Percentiles rank a stretch among this genome's conserved stretches.
Conservation (phyloP, 176 grass and related monocot genomes). For the Neostapfia colusana region DNA sequence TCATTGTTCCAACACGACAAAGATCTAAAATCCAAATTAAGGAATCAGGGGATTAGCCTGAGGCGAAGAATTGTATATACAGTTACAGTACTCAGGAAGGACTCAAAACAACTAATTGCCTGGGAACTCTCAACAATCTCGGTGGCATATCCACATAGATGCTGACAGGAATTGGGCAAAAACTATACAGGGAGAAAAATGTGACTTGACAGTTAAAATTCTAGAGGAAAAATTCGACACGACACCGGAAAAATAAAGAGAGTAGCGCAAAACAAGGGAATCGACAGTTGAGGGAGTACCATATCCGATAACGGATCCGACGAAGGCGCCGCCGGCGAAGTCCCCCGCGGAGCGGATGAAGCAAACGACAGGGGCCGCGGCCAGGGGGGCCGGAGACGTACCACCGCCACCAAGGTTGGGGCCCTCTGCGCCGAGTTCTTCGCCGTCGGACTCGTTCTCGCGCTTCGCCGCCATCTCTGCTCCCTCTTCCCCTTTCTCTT, state of each 20-base stretch:
- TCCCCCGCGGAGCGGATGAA: slow-evolving; percentile 73
- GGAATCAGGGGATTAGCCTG: neutral
- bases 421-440: slow-evolving; percentile 41
- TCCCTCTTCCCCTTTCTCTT: neutral
- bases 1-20: neutral
- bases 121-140: neutral
- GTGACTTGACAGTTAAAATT: neutral
- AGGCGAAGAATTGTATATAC: neutral
- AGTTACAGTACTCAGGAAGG: no score
- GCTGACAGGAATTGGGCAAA: neutral
- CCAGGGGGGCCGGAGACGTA: neutral
- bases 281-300: slow-evolving; percentile 34
- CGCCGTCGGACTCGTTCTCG: slow-evolving; percentile 49
- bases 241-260: neutral
- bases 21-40: slow-evolving; percentile 7
- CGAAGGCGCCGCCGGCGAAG: slow-evolving; percentile 64
- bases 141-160: neutral
- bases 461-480: slow-evolving; percentile 56
- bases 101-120: no score
- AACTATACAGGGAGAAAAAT: neutral
- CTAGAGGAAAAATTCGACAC: neutral
- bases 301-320: slow-evolving; percentile 87
- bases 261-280: neutral
- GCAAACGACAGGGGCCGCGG: slow-evolving; percentile 54
- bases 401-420: slow-evolving; percentile 30